A percentile compares a stretch with the other conserved stretches of the same genome.
phyloP scores from a whole-genome alignment of 257 asterid genomes.

The Scutellaria barbata region DNA sequence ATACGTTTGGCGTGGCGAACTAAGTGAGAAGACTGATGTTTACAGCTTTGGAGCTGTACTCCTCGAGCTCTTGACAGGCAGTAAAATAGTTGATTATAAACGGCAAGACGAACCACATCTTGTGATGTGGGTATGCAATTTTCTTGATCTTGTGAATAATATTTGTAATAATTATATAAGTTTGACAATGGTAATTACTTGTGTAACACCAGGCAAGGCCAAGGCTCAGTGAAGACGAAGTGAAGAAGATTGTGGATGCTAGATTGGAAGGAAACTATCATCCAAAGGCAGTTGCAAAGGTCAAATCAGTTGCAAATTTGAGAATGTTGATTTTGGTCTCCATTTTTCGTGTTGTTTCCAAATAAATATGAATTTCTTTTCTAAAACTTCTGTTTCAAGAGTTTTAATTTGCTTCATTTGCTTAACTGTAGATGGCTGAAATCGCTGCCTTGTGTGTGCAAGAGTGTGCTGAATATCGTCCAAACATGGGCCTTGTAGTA shows the following conservation, averaged over 20 bases:
- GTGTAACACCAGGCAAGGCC: conserved; percentile 8
- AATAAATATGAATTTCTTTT: background rate
- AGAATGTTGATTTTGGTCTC: background rate
- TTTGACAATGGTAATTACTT: background rate
- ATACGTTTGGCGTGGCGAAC: background rate
- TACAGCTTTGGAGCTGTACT: conserved; percentile 46
- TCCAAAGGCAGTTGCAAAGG: conserved; percentile 64
- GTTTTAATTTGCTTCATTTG: background rate
- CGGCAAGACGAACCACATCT: conserved; percentile 31
- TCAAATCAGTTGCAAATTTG: conserved; percentile 7
- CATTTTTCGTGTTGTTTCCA: background rate
- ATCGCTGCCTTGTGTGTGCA: background rate
- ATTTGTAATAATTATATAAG: background rate
- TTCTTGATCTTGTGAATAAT: background rate
- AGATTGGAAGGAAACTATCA: conserved; percentile 52
- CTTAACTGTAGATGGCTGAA: background rate
- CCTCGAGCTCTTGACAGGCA: conserved; percentile 42
- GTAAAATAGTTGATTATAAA: conserved; percentile 27
- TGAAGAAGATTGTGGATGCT: conserved; percentile 50
- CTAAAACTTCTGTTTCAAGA: background rate
- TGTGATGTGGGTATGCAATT: conserved; percentile 41
- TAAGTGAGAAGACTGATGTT: conserved; percentile 35
- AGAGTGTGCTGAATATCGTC: conserved; percentile 46
- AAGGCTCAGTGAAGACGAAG: conserved; percentile 47
- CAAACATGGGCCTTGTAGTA: conserved; percentile 52